Evolutionary conservation across 1,284 basidiomycete genomes (phyloP).

Genomic region (Amylostereum areolatum): DNA sequence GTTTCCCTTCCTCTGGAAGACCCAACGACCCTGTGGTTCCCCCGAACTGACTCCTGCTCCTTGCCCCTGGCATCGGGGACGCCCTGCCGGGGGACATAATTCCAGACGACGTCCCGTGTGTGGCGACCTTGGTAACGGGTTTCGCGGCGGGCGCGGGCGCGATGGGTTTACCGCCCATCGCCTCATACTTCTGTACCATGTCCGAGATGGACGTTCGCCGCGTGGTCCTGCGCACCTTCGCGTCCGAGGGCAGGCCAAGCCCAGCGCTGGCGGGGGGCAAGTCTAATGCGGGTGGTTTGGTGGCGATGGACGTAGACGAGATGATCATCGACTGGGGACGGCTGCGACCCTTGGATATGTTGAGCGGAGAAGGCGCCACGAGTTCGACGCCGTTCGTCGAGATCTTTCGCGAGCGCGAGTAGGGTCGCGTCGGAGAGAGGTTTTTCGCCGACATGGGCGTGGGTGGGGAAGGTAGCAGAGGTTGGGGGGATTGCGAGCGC

Average conservation of each 20-base stretch:
- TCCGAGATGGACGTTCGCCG: conserved; percentile 75
- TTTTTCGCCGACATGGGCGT: conserved; percentile 9
- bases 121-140: conserved; percentile 12
- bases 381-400: conserved; percentile 10
- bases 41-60: conserved; percentile 1
- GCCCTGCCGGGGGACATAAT: conserved; percentile 23
- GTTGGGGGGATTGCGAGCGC: conserved; percentile 25
- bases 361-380: not conserved
- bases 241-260: conserved; percentile 19
- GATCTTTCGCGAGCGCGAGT: conserved; percentile 18
- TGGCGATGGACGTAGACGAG: conserved; percentile 32
- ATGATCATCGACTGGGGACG: conserved; percentile 75
- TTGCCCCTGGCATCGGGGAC: conserved; percentile 22
- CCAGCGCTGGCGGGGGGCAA: conserved; percentile 34
- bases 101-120: conserved; percentile 13
- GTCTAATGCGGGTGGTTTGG: conserved; percentile 23
- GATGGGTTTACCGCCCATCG: conserved; percentile 44
- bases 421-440: conserved; percentile 12
- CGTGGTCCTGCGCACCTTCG: conserved; percentile 24
- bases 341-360: conserved; percentile 16
- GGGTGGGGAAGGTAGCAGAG: conserved; percentile 17
- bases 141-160: conserved; percentile 18
- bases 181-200: conserved; percentile 75
- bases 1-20: conserved; percentile 18
- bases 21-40: conserved; percentile 14